phyloP scores from a whole-genome alignment of 805 yeast species.

The Metschnikowia borealis region DNA sequence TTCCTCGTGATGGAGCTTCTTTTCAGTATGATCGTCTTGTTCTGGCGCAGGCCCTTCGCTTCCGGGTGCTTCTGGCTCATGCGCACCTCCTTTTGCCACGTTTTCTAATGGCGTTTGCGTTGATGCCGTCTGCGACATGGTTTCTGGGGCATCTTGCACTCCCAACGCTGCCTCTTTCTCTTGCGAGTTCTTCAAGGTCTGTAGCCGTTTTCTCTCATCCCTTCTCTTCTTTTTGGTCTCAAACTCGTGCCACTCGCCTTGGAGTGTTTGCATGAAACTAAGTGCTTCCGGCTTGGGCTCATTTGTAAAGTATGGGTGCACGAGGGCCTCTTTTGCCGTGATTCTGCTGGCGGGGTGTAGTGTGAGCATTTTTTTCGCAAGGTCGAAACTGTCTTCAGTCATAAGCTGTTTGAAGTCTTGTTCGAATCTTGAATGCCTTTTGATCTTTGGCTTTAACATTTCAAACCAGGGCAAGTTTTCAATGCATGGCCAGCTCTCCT shows the following conservation, averaged over 20 bases:
- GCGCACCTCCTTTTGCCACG: background rate
- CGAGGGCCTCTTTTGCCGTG: constrained; percentile 65
- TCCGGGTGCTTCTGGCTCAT: background rate
- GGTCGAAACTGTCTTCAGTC: constrained; percentile 52
- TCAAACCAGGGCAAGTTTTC: constrained; percentile 89
- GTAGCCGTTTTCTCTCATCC: constrained; percentile 39
- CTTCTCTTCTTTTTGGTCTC: constrained; percentile 81
- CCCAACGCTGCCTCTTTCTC: constrained; percentile 12
- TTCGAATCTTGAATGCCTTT: constrained; percentile 28
- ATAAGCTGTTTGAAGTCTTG: constrained; percentile 35
- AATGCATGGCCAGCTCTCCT: constrained; percentile 72
- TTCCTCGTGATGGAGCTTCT: background rate
- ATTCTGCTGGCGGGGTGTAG: constrained; percentile 69
- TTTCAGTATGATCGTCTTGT: constrained; percentile 4
- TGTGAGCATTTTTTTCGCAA: constrained; percentile 59
- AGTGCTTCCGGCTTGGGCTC: constrained; percentile 65
- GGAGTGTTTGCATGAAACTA: constrained; percentile 47
- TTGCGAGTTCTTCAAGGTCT: constrained; percentile 21
- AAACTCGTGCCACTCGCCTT: constrained; percentile 95
- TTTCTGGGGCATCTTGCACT: background rate
- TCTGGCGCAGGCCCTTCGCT: constrained; percentile 2
- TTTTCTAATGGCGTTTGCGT: constrained; percentile 10
- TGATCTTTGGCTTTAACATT: constrained; percentile 59
- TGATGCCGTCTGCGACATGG: background rate
- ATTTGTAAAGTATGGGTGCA: constrained; percentile 65